Conservation (phyloP, 371 early-diverging fungal genomes). For the Sporodiniella umbellata region DNA sequence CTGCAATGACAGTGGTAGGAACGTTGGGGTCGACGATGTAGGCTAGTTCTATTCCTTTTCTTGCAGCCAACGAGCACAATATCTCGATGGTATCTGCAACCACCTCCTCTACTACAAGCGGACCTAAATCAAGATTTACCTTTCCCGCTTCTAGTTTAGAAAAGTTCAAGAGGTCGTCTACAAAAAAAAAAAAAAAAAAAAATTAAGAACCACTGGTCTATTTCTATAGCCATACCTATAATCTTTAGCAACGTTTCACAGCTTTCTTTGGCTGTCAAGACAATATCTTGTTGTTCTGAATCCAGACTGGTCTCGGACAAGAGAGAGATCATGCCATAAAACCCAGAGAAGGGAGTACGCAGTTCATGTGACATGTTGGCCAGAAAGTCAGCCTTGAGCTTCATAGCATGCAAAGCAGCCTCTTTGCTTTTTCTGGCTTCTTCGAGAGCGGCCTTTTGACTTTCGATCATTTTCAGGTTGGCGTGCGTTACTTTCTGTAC, state of each 20-base stretch:
- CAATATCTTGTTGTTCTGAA: conserved; percentile 57
- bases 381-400: conserved; percentile 50
- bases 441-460: conserved; percentile 42
- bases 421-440: conserved; percentile 52
- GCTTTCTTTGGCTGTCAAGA: conserved; percentile 56
- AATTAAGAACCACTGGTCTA: conserved; percentile 35
- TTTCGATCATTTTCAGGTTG: conserved; percentile 50
- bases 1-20: conserved; percentile 37
- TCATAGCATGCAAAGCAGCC: conserved; percentile 46
- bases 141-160: conserved; percentile 55
- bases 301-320: conserved; percentile 54
- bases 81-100: conserved; percentile 53
- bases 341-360: conserved; percentile 61
- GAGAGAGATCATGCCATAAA: conserved; percentile 60
- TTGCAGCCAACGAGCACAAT: conserved; percentile 45
- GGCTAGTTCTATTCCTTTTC: conserved; percentile 51
- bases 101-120: conserved; percentile 52
- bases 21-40: conserved; percentile 50
- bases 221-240: conserved; percentile 23
- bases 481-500: conserved; percentile 44
- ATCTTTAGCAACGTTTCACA: conserved; percentile 55
- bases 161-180: conserved; percentile 50
- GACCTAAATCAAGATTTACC: conserved; percentile 41
- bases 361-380: conserved; percentile 65
- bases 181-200: conserved; percentile 25